These are phyloP conservation scores for Ogataea minuta DNA, from an alignment of 805 yeast species.

Conservation along the genomic window DNA sequence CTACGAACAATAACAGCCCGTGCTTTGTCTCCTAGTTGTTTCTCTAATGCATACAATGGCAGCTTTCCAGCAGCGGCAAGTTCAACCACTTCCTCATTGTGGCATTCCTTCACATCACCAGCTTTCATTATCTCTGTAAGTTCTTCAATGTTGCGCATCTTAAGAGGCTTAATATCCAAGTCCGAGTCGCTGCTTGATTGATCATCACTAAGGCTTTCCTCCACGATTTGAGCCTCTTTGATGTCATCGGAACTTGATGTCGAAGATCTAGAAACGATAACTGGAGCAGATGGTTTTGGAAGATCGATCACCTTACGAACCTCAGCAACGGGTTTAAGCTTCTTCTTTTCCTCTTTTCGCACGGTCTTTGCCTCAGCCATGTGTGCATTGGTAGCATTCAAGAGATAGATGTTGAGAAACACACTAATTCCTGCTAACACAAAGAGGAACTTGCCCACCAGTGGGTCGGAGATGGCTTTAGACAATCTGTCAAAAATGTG, in stretches of 20 bases:
- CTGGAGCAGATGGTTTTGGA: constrained; percentile 14
- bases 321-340: constrained; percentile 13
- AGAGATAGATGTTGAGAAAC: constrained; percentile 76
- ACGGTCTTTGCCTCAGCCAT: constrained; percentile 24
- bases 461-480: constrained; percentile 70
- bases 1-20: constrained; percentile 95
- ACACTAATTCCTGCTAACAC: constrained; percentile 72
- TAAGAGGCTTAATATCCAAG: constrained; percentile 14
- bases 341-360: constrained; percentile 12
- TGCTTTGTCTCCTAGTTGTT: constrained; percentile 80
- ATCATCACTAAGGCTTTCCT: constrained; percentile 25
- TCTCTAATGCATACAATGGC: constrained; percentile 92
- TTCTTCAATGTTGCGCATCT: constrained; percentile 56
- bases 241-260: constrained; percentile 28
- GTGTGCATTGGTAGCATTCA: constrained; percentile 80
- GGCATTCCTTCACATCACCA: constrained; percentile 66
- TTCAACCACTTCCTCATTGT: constrained; percentile 69
- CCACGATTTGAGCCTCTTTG: constrained; percentile 36
- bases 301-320: constrained; percentile 9
- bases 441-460: constrained; percentile 74
- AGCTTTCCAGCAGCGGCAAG: constrained; percentile 74
- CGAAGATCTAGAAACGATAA: constrained; percentile 15
- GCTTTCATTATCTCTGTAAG: constrained; percentile 60
- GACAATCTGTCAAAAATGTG: constrained; percentile 55
- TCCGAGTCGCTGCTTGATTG: constrained; percentile 35